A percentile compares a stretch with the other conserved stretches of the same genome.
Conservation (phyloP, 257 asterid genomes). For the Petrea volubilis region DNA sequence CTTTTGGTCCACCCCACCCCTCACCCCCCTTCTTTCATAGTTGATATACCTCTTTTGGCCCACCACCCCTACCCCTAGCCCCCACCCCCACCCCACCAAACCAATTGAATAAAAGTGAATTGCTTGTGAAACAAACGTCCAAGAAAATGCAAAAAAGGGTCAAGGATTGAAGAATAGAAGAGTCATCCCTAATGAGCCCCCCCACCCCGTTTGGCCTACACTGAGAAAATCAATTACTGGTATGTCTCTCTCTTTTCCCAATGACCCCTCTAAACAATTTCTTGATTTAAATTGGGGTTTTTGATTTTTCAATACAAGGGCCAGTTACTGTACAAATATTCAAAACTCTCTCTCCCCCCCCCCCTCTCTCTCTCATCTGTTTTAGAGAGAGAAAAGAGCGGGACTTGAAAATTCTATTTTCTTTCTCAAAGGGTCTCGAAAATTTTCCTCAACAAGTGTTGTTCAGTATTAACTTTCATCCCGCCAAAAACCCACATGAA, state of each 20-base stretch:
- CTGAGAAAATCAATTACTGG: slow-evolving; percentile 39
- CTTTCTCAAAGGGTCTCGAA: slow-evolving; percentile 29
- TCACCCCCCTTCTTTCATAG: too few species aligned
- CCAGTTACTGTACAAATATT: slow-evolving; percentile 48
- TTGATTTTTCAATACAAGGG: slow-evolving; percentile 20
- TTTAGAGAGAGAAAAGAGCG: slow-evolving; percentile 49
- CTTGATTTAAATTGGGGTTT: slow-evolving; percentile 6
- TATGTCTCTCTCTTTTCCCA: slow-evolving; percentile 34
- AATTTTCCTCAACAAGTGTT: slow-evolving; percentile 4
- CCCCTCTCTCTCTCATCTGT: background rate
- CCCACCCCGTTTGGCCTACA: slow-evolving; percentile 27
- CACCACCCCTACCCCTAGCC: background rate
- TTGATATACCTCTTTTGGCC: too few species aligned
- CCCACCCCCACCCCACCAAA: background rate
- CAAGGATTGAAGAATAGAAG: slow-evolving; percentile 32
- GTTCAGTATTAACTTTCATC: slow-evolving; percentile 20
- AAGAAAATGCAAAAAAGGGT: slow-evolving; percentile 17
- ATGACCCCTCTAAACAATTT: slow-evolving; percentile 19
- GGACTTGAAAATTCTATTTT: slow-evolving; percentile 32
- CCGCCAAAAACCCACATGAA: slow-evolving; percentile 40
- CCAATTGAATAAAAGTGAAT: slow-evolving; percentile 19
- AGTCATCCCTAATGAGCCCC: slow-evolving; percentile 29
- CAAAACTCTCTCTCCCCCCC: slow-evolving; percentile 23
- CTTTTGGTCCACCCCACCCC: too few species aligned
- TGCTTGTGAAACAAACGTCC: slow-evolving; percentile 16